phyloP scores from a whole-genome alignment of 345 rosid species.

The Salix purpurea region DNA sequence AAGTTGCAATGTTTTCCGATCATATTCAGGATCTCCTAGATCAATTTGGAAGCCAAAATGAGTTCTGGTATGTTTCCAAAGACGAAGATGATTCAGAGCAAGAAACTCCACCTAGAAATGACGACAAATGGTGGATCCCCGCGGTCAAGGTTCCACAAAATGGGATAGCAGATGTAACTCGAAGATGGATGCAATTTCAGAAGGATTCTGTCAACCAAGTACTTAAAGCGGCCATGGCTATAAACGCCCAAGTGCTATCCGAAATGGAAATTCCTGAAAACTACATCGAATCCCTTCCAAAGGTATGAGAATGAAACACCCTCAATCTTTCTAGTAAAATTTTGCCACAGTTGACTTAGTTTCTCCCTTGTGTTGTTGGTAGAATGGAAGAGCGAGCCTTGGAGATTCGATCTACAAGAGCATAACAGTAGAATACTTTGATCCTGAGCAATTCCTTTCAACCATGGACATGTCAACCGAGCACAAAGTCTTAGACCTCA shows the following conservation, averaged over 20 bases:
- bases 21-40: conserved; percentile 60
- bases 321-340: not conserved
- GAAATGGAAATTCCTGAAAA: conserved; percentile 86
- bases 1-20: not conserved
- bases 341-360: not conserved
- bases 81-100: conserved; percentile 52
- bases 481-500: conserved; percentile 78
- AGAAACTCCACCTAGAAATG: conserved; percentile 45
- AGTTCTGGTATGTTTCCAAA: conserved; percentile 80
- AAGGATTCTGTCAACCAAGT: conserved; percentile 98
- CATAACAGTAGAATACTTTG: conserved; percentile 83
- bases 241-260: conserved; percentile 86
- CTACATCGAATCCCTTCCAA: conserved; percentile 89
- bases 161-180: conserved; percentile 59
- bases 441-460: conserved; percentile 70
- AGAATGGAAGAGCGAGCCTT: conserved; percentile 94
- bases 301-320: conserved; percentile 38
- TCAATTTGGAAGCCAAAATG: conserved; percentile 59
- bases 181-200: conserved; percentile 67
- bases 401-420: conserved; percentile 82
- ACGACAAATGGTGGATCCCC: conserved; percentile 95
- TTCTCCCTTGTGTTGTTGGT: not conserved
- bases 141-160: conserved; percentile 64
- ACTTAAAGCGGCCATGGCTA: conserved; percentile 93
- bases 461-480: conserved; percentile 75